phyloP scores from a whole-genome alignment of 345 rosid species.

The Mercurialis annua region DNA sequence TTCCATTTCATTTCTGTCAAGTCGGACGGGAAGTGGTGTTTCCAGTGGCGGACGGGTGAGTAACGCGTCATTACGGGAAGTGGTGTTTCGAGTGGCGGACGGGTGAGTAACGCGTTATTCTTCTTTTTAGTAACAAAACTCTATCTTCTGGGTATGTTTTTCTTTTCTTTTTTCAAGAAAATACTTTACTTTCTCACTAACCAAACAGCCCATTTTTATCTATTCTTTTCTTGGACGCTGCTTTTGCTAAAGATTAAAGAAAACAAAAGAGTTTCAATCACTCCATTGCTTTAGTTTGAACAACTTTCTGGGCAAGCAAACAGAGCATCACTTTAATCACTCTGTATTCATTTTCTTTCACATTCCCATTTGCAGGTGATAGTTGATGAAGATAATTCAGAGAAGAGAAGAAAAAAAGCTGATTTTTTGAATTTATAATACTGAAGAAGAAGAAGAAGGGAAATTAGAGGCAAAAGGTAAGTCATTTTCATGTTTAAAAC shows the following conservation, averaged over 20 bases:
- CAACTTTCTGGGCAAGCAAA: conserved; percentile 33
- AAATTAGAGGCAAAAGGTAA: conserved; percentile 27
- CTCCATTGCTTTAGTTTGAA: not conserved
- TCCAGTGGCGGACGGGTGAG: too few species aligned
- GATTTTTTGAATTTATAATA: too few species aligned
- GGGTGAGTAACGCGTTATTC: too few species aligned
- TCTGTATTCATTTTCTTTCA: not conserved
- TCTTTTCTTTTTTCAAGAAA: too few species aligned
- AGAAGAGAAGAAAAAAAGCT: not conserved
- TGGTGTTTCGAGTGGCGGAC: too few species aligned
- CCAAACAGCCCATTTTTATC: not conserved
- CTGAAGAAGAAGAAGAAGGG: not conserved
- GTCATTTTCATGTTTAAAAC: conserved; percentile 43
- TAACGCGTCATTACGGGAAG: too few species aligned
- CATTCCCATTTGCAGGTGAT: too few species aligned
- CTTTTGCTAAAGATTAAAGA: conserved; percentile 9
- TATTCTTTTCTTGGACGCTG: not conserved
- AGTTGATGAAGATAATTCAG: too few species aligned
- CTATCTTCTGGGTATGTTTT: too few species aligned
- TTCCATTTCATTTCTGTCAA: too few species aligned
- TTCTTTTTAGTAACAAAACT: too few species aligned
- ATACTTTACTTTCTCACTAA: conserved; percentile 4
- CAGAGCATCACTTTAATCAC: conserved; percentile 18
- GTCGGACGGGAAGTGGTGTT: too few species aligned
- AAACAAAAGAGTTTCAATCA: conserved; percentile 11